Evolutionary conservation across 495 filamentous ascomycete species (phyloP).

Genomic region (Cercophora newfieldiana): DNA sequence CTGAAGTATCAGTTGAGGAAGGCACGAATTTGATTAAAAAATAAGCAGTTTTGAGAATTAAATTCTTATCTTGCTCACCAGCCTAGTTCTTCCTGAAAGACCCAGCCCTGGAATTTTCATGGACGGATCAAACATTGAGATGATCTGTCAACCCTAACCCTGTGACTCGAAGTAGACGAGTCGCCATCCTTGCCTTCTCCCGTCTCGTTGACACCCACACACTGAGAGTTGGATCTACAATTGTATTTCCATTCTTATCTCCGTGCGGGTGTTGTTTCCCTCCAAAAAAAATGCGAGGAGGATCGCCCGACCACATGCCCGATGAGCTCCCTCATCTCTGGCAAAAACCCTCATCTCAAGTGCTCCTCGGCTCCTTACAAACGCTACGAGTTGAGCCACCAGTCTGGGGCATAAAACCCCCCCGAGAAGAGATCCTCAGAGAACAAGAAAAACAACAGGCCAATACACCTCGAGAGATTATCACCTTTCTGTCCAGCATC

Average conservation of each 20-base stretch:
- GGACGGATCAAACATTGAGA: too few species aligned
- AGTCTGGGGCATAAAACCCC: constrained; percentile 38
- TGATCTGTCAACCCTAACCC: not conserved
- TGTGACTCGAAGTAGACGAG: not conserved
- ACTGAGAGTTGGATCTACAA: too few species aligned
- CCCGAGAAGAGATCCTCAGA: constrained; percentile 34
- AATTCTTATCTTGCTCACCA: too few species aligned
- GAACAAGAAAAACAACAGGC: constrained; percentile 26
- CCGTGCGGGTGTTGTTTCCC: not conserved
- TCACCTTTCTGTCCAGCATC: constrained; percentile 71
- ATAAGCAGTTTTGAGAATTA: too few species aligned
- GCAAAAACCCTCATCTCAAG: constrained; percentile 44
- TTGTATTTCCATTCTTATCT: too few species aligned
- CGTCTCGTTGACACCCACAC: not conserved
- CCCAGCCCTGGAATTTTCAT: too few species aligned
- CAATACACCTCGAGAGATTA: constrained; percentile 40
- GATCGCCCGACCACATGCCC: not conserved
- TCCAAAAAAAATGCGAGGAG: constrained; percentile 13
- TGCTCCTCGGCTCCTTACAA: constrained; percentile 40
- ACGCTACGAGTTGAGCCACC: constrained; percentile 42
- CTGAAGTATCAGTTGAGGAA: too few species aligned
- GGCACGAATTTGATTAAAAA: too few species aligned
- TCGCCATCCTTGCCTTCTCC: not conserved
- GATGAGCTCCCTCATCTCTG: constrained; percentile 45
- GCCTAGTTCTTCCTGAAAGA: too few species aligned